These are phyloP conservation scores for sorghum (Sorghum bicolor) DNA, from an alignment of 176 grass and related monocot genomes.

Conservation along the genomic window DNA sequence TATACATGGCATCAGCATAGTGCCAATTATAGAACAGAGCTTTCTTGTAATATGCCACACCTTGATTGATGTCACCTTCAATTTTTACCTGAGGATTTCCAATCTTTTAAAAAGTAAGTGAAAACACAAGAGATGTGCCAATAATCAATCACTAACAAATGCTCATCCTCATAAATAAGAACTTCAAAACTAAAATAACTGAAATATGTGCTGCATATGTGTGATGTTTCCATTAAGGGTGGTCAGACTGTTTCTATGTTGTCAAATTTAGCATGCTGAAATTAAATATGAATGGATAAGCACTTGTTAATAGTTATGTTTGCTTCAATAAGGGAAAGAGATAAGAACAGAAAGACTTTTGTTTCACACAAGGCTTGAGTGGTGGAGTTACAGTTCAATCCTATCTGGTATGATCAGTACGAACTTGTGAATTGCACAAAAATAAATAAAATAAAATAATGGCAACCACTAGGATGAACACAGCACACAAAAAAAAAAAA, in stretches of 20 bases:
- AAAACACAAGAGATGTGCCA: constrained; percentile 1
- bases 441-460: not conserved
- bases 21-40: constrained; percentile 98
- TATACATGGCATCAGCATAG: constrained; percentile 99
- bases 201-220: not conserved
- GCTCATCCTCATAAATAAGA: not conserved
- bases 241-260: not conserved
- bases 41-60: constrained; percentile 96
- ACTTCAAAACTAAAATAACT: constrained; percentile 5
- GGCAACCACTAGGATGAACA: constrained; percentile 21
- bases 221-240: constrained; percentile 12
- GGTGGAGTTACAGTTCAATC: not conserved
- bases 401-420: constrained; percentile 5
- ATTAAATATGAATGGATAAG: not conserved
- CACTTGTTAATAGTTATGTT: not conserved
- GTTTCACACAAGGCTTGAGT: not conserved
- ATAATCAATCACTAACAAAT: constrained; percentile 17
- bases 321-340: not conserved
- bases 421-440: constrained; percentile 4
- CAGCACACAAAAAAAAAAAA: not conserved
- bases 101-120: constrained; percentile 12
- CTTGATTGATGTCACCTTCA: constrained; percentile 95
- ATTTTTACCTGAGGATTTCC: constrained; percentile 75
- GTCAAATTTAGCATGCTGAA: not conserved
- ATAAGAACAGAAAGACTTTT: not conserved